Percentiles rank a stretch among this genome's conserved stretches.
phyloP scores from a whole-genome alignment of 164 flowering plant species.

The Macadamia integrifolia region DNA sequence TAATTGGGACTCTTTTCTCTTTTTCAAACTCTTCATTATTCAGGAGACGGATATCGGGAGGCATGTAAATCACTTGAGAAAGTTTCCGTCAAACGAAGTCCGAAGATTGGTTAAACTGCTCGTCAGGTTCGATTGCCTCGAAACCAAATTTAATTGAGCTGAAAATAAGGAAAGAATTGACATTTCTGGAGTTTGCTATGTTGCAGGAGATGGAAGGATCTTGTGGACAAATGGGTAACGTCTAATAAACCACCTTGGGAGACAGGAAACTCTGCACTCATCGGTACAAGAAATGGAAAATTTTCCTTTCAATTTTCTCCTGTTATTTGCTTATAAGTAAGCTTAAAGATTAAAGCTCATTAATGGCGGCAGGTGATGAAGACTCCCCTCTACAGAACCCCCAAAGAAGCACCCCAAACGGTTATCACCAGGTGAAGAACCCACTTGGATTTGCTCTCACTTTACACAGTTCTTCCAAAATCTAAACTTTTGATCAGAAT shows the following conservation, averaged over 20 bases:
- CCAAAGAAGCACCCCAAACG: constrained; percentile 35
- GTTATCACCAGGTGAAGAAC: constrained; percentile 51
- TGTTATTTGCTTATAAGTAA: background rate
- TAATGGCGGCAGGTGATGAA: constrained; percentile 45
- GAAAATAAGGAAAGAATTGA: background rate
- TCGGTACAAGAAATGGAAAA: constrained; percentile 25
- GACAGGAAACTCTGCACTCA: constrained; percentile 31
- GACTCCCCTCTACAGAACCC: constrained; percentile 65
- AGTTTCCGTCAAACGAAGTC: constrained; percentile 65
- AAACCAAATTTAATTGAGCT: background rate
- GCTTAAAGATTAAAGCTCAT: constrained; percentile 4
- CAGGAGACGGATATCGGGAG: constrained; percentile 94
- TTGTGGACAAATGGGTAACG: constrained; percentile 94
- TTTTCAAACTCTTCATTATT: constrained; percentile 1
- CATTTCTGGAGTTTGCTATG: constrained; percentile 7
- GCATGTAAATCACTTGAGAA: constrained; percentile 68
- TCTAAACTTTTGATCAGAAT: background rate
- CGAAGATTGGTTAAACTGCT: constrained; percentile 76
- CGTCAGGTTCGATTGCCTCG: constrained; percentile 52
- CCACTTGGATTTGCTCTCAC: background rate
- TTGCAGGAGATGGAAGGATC: constrained; percentile 86
- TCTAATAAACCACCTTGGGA: constrained; percentile 37
- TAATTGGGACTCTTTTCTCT: background rate
- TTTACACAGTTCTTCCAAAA: background rate
- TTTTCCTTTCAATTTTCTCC: background rate